Conservation (phyloP, 2,329 filamentous ascomycete genomes). For the Ceratocystis ficicola region DNA sequence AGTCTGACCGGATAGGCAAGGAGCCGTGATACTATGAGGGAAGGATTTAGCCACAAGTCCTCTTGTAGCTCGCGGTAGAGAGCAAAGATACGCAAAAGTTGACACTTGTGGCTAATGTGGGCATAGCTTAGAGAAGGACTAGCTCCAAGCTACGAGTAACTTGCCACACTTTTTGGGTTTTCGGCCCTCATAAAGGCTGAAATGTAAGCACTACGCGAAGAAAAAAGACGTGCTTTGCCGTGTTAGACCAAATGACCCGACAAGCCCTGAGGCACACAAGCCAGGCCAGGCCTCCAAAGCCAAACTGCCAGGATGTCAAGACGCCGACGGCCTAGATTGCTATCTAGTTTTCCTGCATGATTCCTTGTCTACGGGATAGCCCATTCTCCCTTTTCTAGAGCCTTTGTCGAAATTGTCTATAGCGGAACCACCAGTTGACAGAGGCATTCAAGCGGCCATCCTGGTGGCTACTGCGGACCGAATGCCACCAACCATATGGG, state of each 20-base stretch:
- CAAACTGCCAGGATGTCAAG: background rate
- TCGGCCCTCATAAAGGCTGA: background rate
- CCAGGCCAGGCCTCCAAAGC: background rate
- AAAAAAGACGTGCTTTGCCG: background rate
- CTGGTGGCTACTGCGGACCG: conserved; percentile 32
- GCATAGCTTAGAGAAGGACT: background rate
- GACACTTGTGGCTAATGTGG: background rate
- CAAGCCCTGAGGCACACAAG: background rate
- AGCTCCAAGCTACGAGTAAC: background rate
- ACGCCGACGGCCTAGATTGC: background rate
- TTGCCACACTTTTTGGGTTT: background rate
- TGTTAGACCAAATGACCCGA: background rate
- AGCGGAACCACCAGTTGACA: conserved; percentile 38
- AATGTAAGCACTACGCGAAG: background rate
- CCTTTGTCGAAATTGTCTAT: conserved; percentile 18
- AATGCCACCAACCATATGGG: conserved; percentile 37
- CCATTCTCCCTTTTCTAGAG: no score
- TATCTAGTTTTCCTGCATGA: no score
- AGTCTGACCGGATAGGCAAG: background rate
- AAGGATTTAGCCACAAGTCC: background rate
- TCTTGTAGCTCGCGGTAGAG: background rate
- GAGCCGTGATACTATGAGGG: background rate
- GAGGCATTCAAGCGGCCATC: conserved; percentile 33
- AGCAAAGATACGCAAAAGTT: background rate
- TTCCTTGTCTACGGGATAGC: no score